Conservation (phyloP, 345 rosid genomes). For the Eucalyptus caleyi region DNA sequence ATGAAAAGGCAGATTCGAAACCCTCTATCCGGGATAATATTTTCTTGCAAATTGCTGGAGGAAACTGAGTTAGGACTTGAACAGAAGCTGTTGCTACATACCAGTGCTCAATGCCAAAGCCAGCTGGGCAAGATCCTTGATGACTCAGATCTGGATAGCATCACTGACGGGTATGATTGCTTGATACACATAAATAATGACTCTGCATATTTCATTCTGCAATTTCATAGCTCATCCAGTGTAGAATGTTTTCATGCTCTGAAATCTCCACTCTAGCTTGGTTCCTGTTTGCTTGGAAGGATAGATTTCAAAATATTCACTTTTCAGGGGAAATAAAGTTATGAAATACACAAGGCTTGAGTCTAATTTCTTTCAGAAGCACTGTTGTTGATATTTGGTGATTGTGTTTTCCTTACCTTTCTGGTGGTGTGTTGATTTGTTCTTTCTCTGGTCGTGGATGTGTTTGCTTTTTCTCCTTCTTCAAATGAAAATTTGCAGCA, state of each 20-base stretch:
- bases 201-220: background rate
- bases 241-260: background rate
- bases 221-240: background rate
- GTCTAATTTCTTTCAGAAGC: background rate
- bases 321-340: background rate
- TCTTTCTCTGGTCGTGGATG: background rate
- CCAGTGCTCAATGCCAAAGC: conserved; percentile 72
- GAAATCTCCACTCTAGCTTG: background rate
- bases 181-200: background rate
- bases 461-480: background rate
- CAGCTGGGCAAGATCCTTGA: conserved; percentile 78
- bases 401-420: background rate
- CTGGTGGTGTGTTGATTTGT: background rate
- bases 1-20: conserved; percentile 69
- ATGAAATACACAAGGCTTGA: background rate
- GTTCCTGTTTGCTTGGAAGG: background rate
- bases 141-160: conserved; percentile 76
- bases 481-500: background rate
- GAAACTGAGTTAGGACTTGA: conserved; percentile 60
- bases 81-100: conserved; percentile 53
- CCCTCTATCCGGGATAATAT: conserved; percentile 74
- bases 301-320: background rate
- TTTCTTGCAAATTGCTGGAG: conserved; percentile 69
- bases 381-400: background rate
- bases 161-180: conserved; percentile 63